Percentiles rank a stretch among this genome's conserved stretches.
Conservation (phyloP, 148 eudicot genomes). For the Silene latifolia region DNA sequence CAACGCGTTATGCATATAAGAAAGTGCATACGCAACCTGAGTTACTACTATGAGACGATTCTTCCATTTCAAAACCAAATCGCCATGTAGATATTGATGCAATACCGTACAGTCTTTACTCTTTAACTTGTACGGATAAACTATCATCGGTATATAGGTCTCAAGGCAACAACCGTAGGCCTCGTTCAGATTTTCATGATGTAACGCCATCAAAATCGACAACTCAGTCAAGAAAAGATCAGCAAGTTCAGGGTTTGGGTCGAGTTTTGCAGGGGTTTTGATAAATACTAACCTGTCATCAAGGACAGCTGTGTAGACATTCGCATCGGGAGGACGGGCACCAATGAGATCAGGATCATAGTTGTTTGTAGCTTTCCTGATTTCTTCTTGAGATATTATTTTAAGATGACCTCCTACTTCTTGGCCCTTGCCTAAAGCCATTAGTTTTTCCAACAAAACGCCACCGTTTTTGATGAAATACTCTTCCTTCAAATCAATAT, state of each 20-base stretch:
- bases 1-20: constrained; percentile 34
- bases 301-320: constrained; percentile 19
- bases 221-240: constrained; percentile 21
- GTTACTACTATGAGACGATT: constrained; percentile 24
- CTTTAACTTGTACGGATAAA: constrained; percentile 10
- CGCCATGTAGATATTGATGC: constrained; percentile 10
- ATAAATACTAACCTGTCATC: constrained; percentile 20
- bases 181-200: too few relatives aligned
- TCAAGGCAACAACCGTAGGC: not conserved
- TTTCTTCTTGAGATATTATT: constrained; percentile 1
- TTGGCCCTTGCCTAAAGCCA: constrained; percentile 15
- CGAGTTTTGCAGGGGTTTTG: constrained; percentile 5
- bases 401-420: constrained; percentile 2
- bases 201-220: not conserved
- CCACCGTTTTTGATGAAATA: constrained; percentile 28
- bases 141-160: constrained; percentile 24
- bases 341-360: constrained; percentile 14
- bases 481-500: not conserved
- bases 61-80: constrained; percentile 18
- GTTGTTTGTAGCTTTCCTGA: constrained; percentile 20
- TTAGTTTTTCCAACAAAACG: constrained; percentile 21
- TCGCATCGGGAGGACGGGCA: constrained; percentile 12
- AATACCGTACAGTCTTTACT: constrained; percentile 2
- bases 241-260: not conserved
- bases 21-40: constrained; percentile 30